Conservation (phyloP, 306 rosid species). For the Ormosia semicastrata region DNA sequence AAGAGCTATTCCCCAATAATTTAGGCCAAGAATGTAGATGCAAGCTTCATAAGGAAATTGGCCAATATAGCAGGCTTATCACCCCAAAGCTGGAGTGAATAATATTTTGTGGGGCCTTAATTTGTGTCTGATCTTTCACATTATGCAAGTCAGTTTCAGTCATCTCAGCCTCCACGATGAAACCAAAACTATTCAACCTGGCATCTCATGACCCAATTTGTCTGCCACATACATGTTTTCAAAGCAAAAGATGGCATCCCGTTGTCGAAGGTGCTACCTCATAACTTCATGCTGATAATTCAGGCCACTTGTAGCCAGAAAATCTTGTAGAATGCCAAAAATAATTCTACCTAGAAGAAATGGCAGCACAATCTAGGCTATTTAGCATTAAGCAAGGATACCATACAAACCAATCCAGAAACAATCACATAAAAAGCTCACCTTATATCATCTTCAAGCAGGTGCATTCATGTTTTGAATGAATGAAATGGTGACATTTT, state of each 20-base stretch:
- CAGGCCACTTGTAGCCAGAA: conserved; percentile 23
- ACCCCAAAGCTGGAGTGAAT: conserved; percentile 13
- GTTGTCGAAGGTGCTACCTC: conserved; percentile 23
- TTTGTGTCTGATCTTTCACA: conserved; percentile 15
- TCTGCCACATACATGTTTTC: conserved; percentile 43
- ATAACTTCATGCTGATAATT: conserved; percentile 30
- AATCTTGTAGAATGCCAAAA: conserved; percentile 8
- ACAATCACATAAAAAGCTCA: not conserved
- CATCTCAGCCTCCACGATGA: conserved; percentile 27
- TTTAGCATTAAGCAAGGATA: conserved; percentile 2
- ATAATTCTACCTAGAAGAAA: conserved; percentile 14
- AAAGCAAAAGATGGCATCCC: conserved; percentile 14
- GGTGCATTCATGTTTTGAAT: not conserved
- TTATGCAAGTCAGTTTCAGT: conserved; percentile 36
- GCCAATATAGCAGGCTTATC: conserved; percentile 19
- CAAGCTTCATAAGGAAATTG: conserved; percentile 27
- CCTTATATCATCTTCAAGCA: conserved; percentile 18
- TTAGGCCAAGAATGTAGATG: conserved; percentile 18
- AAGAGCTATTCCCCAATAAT: conserved; percentile 28
- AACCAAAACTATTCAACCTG: conserved; percentile 35
- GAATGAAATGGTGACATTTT: not conserved
- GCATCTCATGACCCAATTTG: conserved; percentile 40
- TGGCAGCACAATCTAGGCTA: not conserved
- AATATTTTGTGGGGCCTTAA: conserved; percentile 25
- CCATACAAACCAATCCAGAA: not conserved